Evolutionary conservation across 2,329 filamentous ascomycete genomes (phyloP), one percentile per base, ranked within the genome.

Genomic region (Microcyclospora pomicola): DNA sequence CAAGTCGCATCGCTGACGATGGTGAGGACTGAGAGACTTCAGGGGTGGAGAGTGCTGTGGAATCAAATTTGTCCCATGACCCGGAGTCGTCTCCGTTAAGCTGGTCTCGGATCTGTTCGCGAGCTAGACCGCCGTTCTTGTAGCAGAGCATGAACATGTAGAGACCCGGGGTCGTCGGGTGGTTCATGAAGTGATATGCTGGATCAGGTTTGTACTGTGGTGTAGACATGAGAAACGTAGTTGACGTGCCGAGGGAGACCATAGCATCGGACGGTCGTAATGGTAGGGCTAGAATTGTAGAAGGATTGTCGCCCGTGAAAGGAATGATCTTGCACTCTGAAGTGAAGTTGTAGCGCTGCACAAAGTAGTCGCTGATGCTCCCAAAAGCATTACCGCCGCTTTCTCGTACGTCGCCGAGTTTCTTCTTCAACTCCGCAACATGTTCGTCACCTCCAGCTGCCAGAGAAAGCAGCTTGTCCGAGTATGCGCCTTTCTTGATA

Each of bases 91-190:
- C 59, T 31, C 58, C 51, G 44, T 85, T 80, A 37, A 96, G 74
- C 0, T 74, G 70, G 55, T 98, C 85, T 38, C 91, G 81, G 44
- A 96, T 75, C 52, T 82, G 78, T 59, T 98, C 91, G 33, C 91
- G 81, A 2, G 91, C 88, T 1, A 96, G 75, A 2, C 86, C 86
- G 49, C 91, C 91, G 63, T 98, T 98, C 65, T 96, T 96, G 69
- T 96, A 98, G 71, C 91, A 98, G 28, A 98, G 76, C 91, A 98
- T 98, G 64, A 98, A 96, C 91, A 98, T 96, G 72, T 93, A 95
- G 42, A 95, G 73, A 1, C 82, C 85, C 0, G 78, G 67, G 1
- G 85, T 93, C 33, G 86, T 91, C 1, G 91, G 91, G 61, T 96
- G 87, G 66, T 95, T 94, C 74, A 96, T 92, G 69, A 96, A 94